A percentile compares a stretch with the other conserved stretches of the same genome.
These are phyloP conservation scores for Kwoniella mangroviensis DNA, from an alignment of 768 basidiomycete species.

Conservation along the genomic window DNA sequence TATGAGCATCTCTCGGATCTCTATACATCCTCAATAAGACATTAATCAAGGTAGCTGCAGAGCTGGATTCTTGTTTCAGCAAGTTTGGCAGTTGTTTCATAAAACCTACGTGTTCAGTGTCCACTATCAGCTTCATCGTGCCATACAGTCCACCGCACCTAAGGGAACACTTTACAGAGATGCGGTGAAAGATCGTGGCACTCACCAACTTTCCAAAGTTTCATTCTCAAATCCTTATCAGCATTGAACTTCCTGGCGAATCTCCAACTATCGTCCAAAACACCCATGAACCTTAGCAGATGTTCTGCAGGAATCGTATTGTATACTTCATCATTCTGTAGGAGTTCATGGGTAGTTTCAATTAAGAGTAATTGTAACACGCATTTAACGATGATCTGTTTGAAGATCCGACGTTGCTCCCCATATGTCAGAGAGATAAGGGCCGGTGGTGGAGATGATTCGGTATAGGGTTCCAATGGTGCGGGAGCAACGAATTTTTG, in stretches of 20 bases:
- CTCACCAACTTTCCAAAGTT: slow-evolving; percentile 99
- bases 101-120: slow-evolving; percentile 68
- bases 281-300: slow-evolving; percentile 88
- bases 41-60: slow-evolving; percentile 91
- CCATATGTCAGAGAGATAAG: slow-evolving; percentile 51
- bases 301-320: slow-evolving; percentile 91
- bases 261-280: slow-evolving; percentile 94
- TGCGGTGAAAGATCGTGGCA: slow-evolving; percentile 36
- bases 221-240: slow-evolving; percentile 93
- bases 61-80: slow-evolving; percentile 96
- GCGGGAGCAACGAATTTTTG: slow-evolving; percentile 61
- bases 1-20: slow-evolving; percentile 81
- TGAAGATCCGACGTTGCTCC: slow-evolving; percentile 85
- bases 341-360: slow-evolving; percentile 93
- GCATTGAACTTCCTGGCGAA: slow-evolving; percentile 98
- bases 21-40: slow-evolving; percentile 92
- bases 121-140: background rate
- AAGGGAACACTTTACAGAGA: background rate
- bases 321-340: slow-evolving; percentile 91
- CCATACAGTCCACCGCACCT: background rate
- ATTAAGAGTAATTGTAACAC: slow-evolving; percentile 94
- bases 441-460: slow-evolving; percentile 60
- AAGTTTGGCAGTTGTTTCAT: slow-evolving; percentile 99
- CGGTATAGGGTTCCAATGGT: slow-evolving; percentile 76
- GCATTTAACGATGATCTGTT: slow-evolving; percentile 99